A percentile compares a stretch with the other conserved stretches of the same genome.
Evolutionary conservation across 306 rosid genomes (phyloP).

Genomic region (Malus sieversii): DNA sequence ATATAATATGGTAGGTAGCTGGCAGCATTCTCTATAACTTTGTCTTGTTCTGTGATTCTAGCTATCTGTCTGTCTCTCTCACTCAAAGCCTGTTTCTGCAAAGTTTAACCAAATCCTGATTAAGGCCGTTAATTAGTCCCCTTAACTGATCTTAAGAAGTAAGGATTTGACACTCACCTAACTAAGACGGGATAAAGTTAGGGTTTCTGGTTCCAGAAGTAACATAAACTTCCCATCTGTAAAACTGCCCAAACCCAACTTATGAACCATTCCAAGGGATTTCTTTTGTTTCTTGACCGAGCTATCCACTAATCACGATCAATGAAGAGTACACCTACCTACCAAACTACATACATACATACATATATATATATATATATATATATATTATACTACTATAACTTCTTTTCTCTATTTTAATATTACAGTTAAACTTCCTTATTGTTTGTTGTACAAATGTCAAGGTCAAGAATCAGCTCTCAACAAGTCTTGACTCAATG

Average conservation of each 20-base stretch:
- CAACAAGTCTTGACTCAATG: not conserved
- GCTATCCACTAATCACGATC: constrained; percentile 11
- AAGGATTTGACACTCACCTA: constrained; percentile 4
- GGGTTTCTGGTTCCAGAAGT: constrained; percentile 40
- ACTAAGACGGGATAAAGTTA: not conserved
- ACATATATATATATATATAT: not conserved
- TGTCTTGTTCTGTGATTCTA: not conserved
- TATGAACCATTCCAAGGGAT: constrained; percentile 33
- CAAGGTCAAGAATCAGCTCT: not conserved
- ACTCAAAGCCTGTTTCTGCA: not conserved
- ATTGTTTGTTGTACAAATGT: not conserved
- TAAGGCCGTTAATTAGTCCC: constrained; percentile 1
- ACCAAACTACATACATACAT: constrained; percentile 1
- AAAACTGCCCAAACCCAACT: constrained; percentile 43
- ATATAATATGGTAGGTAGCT: not conserved
- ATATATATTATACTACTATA: not conserved
- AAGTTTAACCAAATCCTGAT: not conserved
- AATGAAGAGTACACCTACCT: constrained; percentile 37
- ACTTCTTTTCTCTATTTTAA: not conserved
- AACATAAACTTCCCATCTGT: constrained; percentile 44
- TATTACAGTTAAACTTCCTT: not conserved
- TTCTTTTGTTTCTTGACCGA: constrained; percentile 9
- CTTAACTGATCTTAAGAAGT: not conserved
- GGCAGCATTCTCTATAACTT: not conserved
- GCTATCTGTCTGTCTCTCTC: not conserved